Evolutionary conservation across 768 basidiomycete genomes (phyloP).

Genomic region (Podaxis pistillaris): DNA sequence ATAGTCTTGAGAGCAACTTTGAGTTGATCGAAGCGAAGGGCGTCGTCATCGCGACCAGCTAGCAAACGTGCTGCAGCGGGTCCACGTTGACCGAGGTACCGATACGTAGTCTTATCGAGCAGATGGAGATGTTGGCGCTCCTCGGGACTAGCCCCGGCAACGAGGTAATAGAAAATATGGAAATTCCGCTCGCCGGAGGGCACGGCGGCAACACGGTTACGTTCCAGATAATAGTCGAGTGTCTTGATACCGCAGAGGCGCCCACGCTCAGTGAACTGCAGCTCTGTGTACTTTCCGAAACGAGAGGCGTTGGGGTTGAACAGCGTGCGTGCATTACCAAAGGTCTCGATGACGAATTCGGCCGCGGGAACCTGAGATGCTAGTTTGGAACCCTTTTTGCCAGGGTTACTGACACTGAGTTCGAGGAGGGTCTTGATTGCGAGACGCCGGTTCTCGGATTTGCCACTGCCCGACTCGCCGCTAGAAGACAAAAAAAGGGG

Average conservation of each 20-base stretch:
- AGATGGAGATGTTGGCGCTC: constrained; percentile 89
- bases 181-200: constrained; percentile 95
- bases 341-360: constrained; percentile 93
- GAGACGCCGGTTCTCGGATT: constrained; percentile 88
- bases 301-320: constrained; percentile 95
- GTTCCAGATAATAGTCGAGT: constrained; percentile 94
- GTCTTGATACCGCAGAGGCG: constrained; percentile 89
- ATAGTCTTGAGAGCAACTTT: constrained; percentile 92
- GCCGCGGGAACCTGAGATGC: constrained; percentile 84
- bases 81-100: constrained; percentile 79
- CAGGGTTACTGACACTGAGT: constrained; percentile 80
- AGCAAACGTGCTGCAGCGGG: constrained; percentile 37
- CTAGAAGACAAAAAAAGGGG: constrained; percentile 35
- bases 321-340: constrained; percentile 89
- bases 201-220: constrained; percentile 82
- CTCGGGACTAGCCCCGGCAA: constrained; percentile 85
- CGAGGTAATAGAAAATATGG: constrained; percentile 96
- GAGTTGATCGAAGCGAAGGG: constrained; percentile 87
- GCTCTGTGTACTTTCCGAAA: constrained; percentile 96
- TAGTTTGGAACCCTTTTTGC: constrained; percentile 94
- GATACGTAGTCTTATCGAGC: constrained; percentile 74
- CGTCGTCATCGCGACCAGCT: constrained; percentile 73
- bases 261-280: constrained; percentile 94
- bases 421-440: constrained; percentile 92
- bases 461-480: constrained; percentile 91